Evolutionary conservation across 371 early-diverging fungal genomes (phyloP).

Genomic region (Mortierella sp.): DNA sequence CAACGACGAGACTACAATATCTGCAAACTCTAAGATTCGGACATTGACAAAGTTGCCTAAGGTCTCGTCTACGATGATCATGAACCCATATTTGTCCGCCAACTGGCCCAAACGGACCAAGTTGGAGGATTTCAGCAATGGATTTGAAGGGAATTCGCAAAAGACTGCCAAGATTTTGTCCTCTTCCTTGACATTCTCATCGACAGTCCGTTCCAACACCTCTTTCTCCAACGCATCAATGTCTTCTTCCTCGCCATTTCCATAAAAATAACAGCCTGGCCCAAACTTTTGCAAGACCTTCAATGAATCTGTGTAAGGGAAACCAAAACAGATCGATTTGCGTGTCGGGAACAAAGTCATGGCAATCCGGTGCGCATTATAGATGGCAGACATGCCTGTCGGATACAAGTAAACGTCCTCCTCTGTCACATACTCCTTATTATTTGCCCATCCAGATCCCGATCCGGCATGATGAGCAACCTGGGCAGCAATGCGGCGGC

Average conservation of each 20-base stretch:
- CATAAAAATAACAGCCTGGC: slow-evolving; percentile 87
- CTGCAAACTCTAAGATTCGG: slow-evolving; percentile 80
- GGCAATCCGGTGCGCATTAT: slow-evolving; percentile 80
- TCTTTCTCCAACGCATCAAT: slow-evolving; percentile 76
- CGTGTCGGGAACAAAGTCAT: slow-evolving; percentile 61
- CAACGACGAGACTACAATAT: slow-evolving; percentile 92
- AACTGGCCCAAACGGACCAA: slow-evolving; percentile 78
- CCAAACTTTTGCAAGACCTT: slow-evolving; percentile 96
- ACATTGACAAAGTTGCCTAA: slow-evolving; percentile 94
- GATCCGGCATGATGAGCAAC: slow-evolving; percentile 62
- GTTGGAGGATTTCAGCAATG: slow-evolving; percentile 87
- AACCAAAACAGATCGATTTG: slow-evolving; percentile 93
- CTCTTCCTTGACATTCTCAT: slow-evolving; percentile 55
- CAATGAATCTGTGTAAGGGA: slow-evolving; percentile 95
- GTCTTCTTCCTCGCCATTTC: slow-evolving; percentile 80
- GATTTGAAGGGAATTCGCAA: slow-evolving; percentile 96
- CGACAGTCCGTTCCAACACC: slow-evolving; percentile 51
- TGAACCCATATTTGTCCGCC: slow-evolving; percentile 81
- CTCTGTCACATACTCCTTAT: slow-evolving; percentile 65
- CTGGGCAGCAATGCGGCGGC: slow-evolving; percentile 87
- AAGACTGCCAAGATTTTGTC: slow-evolving; percentile 84
- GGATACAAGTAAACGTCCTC: slow-evolving; percentile 90
- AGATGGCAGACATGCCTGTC: slow-evolving; percentile 95
- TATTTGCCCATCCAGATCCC: slow-evolving; percentile 27
- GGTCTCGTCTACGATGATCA: slow-evolving; percentile 95